Base-by-base conservation (phyloP, 2,329 filamentous ascomycete species). In the Venturia asperata region DNA sequence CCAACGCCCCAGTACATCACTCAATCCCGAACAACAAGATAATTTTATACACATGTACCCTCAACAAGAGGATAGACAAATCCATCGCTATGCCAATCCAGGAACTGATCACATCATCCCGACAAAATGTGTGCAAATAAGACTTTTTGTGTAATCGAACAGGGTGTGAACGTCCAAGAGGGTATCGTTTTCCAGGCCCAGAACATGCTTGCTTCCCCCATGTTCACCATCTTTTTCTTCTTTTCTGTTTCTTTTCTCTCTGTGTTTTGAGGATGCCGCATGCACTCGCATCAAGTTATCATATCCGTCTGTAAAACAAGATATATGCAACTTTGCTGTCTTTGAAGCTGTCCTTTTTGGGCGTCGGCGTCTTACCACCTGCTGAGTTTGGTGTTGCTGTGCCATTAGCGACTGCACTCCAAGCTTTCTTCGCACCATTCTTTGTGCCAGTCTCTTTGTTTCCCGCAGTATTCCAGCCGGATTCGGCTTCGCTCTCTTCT, bases 321-420 rank as follows among this genome's bases (percentile, higher is more conserved):
- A 99, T 85, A 77, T 99, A 99, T 4, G 94, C 94, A 66, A 97
- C 93, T 82, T 96, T 96, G 82, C 93, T 96, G 76, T 97, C 93
- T 77, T 91, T 91, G 73, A 90, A 77, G 21, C 82, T 82, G 66
- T 78, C 77, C 78, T 76, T 68, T 78, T 77, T 77, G 56, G 81
- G 81, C 9, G 82, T 87, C 82, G 89, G 92, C 70, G 79, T 79
- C 79, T 92, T 94, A 74, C 87, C 88, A 69, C 84, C 80, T 63
- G 72, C 71, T 76, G 67, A 81, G 76, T 69, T 79, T 77, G 47
- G 75, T 74, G 63, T 71, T 71, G n/a, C 75, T 69, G 65, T 73
- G 56, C 89, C 89, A 69, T 88, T 91, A 55, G 61, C 62, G 21
- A 96, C 92, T 76, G 96, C 88, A 74, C 89, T 94, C 93, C 93